Base-by-base conservation (phyloP, 1,284 basidiomycete species). In the Ceratobasidium sp. region DNA sequence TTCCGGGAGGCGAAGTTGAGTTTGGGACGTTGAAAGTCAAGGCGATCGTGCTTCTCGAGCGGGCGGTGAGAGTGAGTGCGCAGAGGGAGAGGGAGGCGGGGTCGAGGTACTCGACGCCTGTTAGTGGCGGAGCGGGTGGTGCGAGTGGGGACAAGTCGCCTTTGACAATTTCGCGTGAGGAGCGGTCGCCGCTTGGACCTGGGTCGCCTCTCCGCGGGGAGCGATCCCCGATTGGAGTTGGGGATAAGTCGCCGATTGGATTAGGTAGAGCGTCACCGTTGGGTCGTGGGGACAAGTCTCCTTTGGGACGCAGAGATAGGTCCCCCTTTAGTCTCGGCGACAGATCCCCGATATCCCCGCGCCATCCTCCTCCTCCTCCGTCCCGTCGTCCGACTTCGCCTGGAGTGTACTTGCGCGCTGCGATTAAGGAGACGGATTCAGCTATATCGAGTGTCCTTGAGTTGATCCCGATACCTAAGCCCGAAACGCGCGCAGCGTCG, bases 381-480 rank as follows among this genome's bases (percentile, higher is more conserved):
- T 41, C 11, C 6, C 36, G 36, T 11, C 36, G 36, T 41, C 36
- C 4, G 36, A 41, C 36, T 41, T 41, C 36, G 36, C 36, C 36
- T 41, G 6, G 5, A 7, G 50, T 36, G 19, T 9, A 50, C 14
- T 24, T 53, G 22, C 50, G 33, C 2, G 24, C 29, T 17, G 41
- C 54, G 33, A 59, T 71, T 41, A 57, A 71, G 29, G 66, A 71
- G 41, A 71, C 66, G 8, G 66, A 57, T 24, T 17, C 33, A 15
- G 66, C 66, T 41, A 71, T 71, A 19, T 71, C 66, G 54, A 71
- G 44, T 27, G 66, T 71, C n/a, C 53, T 71, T 22, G 66, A 71
- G 54, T 54, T 47, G 66, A 31, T 71, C 11, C 66, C 66, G 53
- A n/a, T 62, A 22, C 36, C 41, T 3, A 41, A 41, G 36, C 17